Evolutionary conservation across 2,329 filamentous ascomycete genomes (phyloP).

Genomic region (Neofusicoccum parvum): DNA sequence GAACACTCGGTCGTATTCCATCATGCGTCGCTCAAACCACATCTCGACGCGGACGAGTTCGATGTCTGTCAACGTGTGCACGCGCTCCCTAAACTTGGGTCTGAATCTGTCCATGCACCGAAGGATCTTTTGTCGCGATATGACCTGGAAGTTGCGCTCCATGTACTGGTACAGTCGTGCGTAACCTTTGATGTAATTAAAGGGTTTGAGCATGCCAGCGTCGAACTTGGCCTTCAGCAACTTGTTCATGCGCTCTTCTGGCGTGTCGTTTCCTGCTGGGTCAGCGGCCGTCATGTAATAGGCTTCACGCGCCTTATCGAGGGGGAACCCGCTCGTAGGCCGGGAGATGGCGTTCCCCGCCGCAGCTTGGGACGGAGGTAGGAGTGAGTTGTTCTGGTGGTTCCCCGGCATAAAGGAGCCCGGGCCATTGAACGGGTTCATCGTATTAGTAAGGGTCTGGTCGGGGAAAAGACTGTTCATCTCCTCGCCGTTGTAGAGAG

Average conservation of each 20-base stretch:
- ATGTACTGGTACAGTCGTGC: constrained; percentile 87
- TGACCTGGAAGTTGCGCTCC: constrained; percentile 79
- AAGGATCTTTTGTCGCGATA: constrained; percentile 86
- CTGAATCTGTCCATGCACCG: constrained; percentile 90
- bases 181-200: constrained; percentile 98
- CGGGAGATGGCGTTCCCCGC: constrained; percentile 60
- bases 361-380: constrained; percentile 47
- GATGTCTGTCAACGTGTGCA: constrained; percentile 88
- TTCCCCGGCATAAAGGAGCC: constrained; percentile 36
- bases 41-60: constrained; percentile 95
- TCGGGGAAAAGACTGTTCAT: constrained; percentile 58
- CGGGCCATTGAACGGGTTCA: constrained; percentile 42
- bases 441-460: constrained; percentile 53
- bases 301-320: constrained; percentile 74
- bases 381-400: constrained; percentile 49
- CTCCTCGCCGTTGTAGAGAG: constrained; percentile 44
- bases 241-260: constrained; percentile 93
- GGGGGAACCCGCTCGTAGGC: constrained; percentile 62
- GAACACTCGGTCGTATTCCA: constrained; percentile 98
- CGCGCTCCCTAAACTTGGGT: constrained; percentile 93
- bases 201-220: constrained; percentile 89
- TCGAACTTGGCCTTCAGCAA: constrained; percentile 95
- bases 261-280: constrained; percentile 80
- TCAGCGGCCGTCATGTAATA: constrained; percentile 98
- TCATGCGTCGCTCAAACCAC: constrained; percentile 96